A percentile compares a stretch with the other conserved stretches of the same genome.
Evolutionary conservation across 495 filamentous ascomycete species (phyloP).

Genomic region (Podospora comata): DNA sequence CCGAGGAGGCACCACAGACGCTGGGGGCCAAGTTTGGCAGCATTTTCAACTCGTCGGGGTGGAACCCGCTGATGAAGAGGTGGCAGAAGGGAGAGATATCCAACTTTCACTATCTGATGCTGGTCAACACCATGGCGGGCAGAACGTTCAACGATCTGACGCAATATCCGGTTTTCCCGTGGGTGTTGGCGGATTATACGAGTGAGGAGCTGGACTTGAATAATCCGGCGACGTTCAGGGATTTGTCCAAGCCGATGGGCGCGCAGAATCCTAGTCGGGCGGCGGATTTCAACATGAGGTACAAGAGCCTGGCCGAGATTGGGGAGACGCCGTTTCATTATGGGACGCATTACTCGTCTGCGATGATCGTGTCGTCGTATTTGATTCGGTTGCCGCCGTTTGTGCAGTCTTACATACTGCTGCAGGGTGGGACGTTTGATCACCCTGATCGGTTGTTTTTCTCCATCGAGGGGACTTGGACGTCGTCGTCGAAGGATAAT

Average conservation of each 20-base stretch:
- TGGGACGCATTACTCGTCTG: slow-evolving; percentile 96
- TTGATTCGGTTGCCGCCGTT: slow-evolving; percentile 94
- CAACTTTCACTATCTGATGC: slow-evolving; percentile 98
- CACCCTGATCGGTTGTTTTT: slow-evolving; percentile 94
- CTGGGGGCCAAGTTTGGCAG: slow-evolving; percentile 91
- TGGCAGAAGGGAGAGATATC: slow-evolving; percentile 95
- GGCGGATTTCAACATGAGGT: slow-evolving; percentile 74
- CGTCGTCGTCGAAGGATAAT: slow-evolving; percentile 81
- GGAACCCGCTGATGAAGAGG: slow-evolving; percentile 80
- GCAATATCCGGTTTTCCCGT: slow-evolving; percentile 97
- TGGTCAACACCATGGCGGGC: slow-evolving; percentile 95
- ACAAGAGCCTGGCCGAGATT: slow-evolving; percentile 87
- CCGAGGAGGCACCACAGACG: slow-evolving; percentile 76
- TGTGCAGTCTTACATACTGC: slow-evolving; percentile 92
- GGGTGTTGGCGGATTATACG: slow-evolving; percentile 93
- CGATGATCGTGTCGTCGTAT: slow-evolving; percentile 97
- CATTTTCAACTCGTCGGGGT: slow-evolving; percentile 74
- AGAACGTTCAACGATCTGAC: slow-evolving; percentile 97
- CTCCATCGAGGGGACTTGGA: slow-evolving; percentile 87
- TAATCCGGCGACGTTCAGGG: slow-evolving; percentile 79
- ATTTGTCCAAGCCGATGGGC: slow-evolving; percentile 94
- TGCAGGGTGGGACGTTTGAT: slow-evolving; percentile 95
- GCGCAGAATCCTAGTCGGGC: slow-evolving; percentile 77
- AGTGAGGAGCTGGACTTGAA: slow-evolving; percentile 90
- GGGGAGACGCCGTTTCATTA: slow-evolving; percentile 91